A percentile compares a stretch with the other conserved stretches of the same genome.
Conservation (phyloP, 2,329 filamentous ascomycete species). For the Aspergillus nomiae region DNA sequence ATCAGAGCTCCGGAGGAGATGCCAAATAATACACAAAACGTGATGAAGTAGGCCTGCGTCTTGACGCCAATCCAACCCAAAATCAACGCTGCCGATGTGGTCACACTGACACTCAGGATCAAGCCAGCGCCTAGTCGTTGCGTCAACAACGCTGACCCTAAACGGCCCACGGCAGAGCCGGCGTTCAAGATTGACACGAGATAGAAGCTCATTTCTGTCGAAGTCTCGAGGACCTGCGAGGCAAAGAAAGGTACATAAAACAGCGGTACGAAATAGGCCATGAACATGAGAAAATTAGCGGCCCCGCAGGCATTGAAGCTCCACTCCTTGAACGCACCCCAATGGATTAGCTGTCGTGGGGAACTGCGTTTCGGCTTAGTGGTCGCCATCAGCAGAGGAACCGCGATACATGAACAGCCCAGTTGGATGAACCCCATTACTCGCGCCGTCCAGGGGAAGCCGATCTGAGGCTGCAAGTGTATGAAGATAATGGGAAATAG, state of each 20-base stretch:
- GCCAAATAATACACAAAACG: slow-evolving; percentile 8
- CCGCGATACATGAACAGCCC: slow-evolving; percentile 6
- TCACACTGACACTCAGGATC: neutral
- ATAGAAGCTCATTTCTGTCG: slow-evolving; percentile 7
- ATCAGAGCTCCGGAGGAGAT: slow-evolving; percentile 8
- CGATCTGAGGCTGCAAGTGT: slow-evolving; percentile 3
- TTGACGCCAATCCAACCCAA: slow-evolving; percentile 13
- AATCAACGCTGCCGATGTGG: neutral
- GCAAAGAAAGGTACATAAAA: slow-evolving; percentile 12
- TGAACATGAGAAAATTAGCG: slow-evolving; percentile 12
- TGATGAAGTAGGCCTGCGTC: neutral
- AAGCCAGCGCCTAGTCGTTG: neutral
- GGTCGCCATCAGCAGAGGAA: slow-evolving; percentile 8
- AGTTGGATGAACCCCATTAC: slow-evolving; percentile 13
- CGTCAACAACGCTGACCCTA: neutral
- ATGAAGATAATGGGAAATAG: slow-evolving; percentile 17
- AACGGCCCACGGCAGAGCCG: slow-evolving; percentile 4
- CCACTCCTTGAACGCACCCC: slow-evolving; percentile 6
- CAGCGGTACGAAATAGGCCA: slow-evolving; percentile 12
- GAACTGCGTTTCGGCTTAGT: slow-evolving; percentile 1
- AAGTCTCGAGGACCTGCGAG: neutral
- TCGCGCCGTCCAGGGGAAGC: slow-evolving; percentile 12
- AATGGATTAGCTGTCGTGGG: slow-evolving; percentile 11
- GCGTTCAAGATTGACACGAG: slow-evolving; percentile 11
- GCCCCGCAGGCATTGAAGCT: slow-evolving; percentile 2